Conservation (phyloP, 495 filamentous ascomycete species). For the Xylaria castorea region DNA sequence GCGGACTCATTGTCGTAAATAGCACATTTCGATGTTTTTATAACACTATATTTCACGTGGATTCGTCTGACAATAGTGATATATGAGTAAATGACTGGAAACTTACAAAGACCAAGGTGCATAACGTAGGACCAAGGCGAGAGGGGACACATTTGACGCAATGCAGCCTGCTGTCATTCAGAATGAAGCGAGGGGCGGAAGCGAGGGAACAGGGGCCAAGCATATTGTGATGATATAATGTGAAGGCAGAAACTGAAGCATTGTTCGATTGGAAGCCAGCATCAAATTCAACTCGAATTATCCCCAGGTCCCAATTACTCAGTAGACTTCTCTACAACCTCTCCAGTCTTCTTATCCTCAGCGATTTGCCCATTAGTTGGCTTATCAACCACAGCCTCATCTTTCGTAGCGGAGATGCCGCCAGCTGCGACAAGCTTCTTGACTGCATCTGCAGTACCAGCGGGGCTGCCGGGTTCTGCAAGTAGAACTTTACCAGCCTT, state of each 20-base stretch:
- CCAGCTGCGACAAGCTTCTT: slow-evolving; percentile 54
- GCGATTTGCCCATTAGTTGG: slow-evolving; percentile 31
- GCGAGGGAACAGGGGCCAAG: slow-evolving; percentile 15
- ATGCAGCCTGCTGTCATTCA: slow-evolving; percentile 14
- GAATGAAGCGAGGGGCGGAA: neutral
- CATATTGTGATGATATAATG: slow-evolving; percentile 22
- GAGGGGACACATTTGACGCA: slow-evolving; percentile 11
- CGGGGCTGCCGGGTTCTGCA: slow-evolving; percentile 65
- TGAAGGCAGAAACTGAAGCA: slow-evolving; percentile 16
- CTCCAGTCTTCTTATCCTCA: slow-evolving; percentile 34
- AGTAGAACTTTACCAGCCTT: slow-evolving; percentile 75
- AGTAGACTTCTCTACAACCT: slow-evolving; percentile 30
- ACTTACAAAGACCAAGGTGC: neutral
- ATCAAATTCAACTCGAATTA: slow-evolving; percentile 20
- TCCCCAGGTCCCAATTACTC: slow-evolving; percentile 12
- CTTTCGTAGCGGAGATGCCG: slow-evolving; percentile 29
- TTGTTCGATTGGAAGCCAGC: slow-evolving; percentile 15
- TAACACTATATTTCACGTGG: neutral
- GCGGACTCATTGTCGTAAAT: neutral
- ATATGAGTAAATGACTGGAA: neutral
- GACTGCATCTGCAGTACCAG: slow-evolving; percentile 63
- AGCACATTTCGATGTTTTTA: neutral
- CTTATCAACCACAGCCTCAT: slow-evolving; percentile 34
- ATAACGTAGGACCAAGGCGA: neutral
- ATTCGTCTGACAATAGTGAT: neutral